Evolutionary conservation across 306 rosid genomes (phyloP).

Genomic region (Calophaca sinica): DNA sequence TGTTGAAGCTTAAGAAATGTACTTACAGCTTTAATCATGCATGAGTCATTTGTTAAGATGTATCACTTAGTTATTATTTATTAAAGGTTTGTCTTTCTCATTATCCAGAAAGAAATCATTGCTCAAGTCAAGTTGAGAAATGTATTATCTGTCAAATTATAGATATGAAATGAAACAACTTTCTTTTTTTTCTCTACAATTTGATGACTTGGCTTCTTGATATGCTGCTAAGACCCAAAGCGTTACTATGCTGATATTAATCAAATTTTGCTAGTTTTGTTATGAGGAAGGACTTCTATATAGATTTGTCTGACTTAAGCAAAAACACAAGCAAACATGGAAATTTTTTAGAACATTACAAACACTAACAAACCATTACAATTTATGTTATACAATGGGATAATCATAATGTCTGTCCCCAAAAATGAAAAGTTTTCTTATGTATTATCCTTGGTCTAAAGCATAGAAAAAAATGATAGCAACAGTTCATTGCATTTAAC

Average conservation of each 20-base stretch:
- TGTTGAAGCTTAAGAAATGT: conserved; percentile 64
- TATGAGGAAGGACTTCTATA: neutral
- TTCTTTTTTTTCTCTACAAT: neutral
- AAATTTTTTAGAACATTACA: conserved; percentile 23
- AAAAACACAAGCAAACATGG: conserved; percentile 14
- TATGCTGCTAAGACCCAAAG: neutral
- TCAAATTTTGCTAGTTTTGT: conserved; percentile 2
- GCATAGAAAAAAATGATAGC: conserved; percentile 32
- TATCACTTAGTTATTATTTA: conserved; percentile 15
- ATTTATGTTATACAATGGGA: conserved; percentile 25
- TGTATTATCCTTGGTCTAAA: neutral
- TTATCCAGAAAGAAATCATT: conserved; percentile 31
- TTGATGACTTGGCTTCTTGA: conserved; percentile 7
- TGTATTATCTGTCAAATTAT: conserved; percentile 30
- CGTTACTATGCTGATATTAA: conserved; percentile 5
- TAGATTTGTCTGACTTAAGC: conserved; percentile 9
- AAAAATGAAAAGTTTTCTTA: conserved; percentile 12
- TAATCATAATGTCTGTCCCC: conserved; percentile 8
- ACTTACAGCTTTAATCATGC: conserved; percentile 48
- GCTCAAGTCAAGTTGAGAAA: conserved; percentile 42
- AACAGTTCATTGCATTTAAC: conserved; percentile 5
- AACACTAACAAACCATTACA: conserved; percentile 33
- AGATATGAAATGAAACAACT: conserved; percentile 28
- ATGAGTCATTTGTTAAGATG: conserved; percentile 34
- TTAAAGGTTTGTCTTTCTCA: conserved; percentile 23